Conservation (phyloP, 2,329 filamentous ascomycete species). For the Aspergillus aculeatinus region DNA sequence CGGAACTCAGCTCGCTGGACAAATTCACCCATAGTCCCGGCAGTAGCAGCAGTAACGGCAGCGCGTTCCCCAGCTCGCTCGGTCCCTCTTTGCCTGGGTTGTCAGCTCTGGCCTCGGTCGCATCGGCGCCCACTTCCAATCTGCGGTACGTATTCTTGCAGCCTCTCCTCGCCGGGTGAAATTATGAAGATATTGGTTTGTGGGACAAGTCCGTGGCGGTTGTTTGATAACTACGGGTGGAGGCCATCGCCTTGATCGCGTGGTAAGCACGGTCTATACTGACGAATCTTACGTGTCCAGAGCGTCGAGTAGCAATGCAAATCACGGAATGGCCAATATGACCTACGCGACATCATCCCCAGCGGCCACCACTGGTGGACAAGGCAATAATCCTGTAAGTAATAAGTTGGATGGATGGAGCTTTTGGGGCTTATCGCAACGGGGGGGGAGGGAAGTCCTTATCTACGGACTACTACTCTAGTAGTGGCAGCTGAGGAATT, state of each 20-base stretch:
- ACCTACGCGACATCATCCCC: slow-evolving; percentile 64
- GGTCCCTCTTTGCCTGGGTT: slow-evolving; percentile 55
- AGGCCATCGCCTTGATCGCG: not conserved
- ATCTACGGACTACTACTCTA: not conserved
- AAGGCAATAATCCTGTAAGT: slow-evolving; percentile 52
- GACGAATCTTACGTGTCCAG: slow-evolving; percentile 27
- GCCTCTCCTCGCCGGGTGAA: not conserved
- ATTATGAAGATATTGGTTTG: not conserved
- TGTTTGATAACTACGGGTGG: not conserved
- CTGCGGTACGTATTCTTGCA: slow-evolving; percentile 46
- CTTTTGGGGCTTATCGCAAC: not conserved
- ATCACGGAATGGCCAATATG: slow-evolving; percentile 58
- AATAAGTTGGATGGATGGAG: not conserved
- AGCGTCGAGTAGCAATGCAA: slow-evolving; percentile 44
- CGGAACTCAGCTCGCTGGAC: slow-evolving; percentile 31
- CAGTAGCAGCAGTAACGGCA: slow-evolving; percentile 25
- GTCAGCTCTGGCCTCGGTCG: slow-evolving; percentile 60
- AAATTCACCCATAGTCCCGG: slow-evolving; percentile 27
- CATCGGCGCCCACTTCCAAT: slow-evolving; percentile 52
- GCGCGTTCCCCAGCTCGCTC: slow-evolving; percentile 35
- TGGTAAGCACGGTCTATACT: slow-evolving; percentile 16
- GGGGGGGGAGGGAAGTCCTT: not conserved
- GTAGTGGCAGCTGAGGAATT: slow-evolving; percentile 19
- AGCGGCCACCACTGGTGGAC: slow-evolving; percentile 63
- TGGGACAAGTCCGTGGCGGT: not conserved